Percentiles rank a stretch among this genome's conserved stretches.
Conservation (phyloP, 139 green algal genomes). For the Coelastrella sp. region DNA sequence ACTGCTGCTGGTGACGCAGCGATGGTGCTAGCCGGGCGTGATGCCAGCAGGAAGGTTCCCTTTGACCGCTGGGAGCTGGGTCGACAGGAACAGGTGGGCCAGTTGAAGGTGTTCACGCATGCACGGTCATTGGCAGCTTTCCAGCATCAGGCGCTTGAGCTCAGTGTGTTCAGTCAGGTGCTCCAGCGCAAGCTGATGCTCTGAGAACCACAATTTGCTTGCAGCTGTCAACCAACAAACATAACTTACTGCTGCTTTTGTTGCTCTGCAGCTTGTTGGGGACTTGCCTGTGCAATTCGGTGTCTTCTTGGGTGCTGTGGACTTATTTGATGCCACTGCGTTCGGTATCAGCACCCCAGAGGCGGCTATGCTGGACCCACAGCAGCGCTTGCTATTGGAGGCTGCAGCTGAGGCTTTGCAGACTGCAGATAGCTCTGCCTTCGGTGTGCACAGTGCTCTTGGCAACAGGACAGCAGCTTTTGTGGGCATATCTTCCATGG, state of each 20-base stretch:
- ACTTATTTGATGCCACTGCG: slow-evolving; percentile 79
- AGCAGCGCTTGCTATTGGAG: slow-evolving; percentile 89
- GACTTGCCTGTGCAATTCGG: slow-evolving; percentile 69
- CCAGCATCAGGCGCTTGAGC: not conserved
- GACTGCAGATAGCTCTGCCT: not conserved
- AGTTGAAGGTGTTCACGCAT: not conserved
- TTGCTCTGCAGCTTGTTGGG: slow-evolving; percentile 13
- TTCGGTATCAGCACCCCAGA: slow-evolving; percentile 75
- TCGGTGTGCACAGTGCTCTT: not conserved
- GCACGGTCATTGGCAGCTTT: not conserved
- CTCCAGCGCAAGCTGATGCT: too few relatives aligned
- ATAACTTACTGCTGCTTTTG: not conserved
- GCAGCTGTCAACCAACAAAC: too few relatives aligned
- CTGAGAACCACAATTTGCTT: too few relatives aligned
- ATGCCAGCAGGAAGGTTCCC: slow-evolving; percentile 59
- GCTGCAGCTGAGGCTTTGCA: slow-evolving; percentile 31
- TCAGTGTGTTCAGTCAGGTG: too few relatives aligned
- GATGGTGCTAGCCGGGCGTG: not conserved
- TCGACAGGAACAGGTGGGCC: not conserved
- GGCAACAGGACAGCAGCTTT: slow-evolving; percentile 53
- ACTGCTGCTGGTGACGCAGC: not conserved
- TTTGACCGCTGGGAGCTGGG: slow-evolving; percentile 72
- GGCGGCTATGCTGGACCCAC: slow-evolving; percentile 83
- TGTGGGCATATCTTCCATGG: slow-evolving; percentile 70
- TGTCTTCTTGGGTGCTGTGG: slow-evolving; percentile 66